Base-by-base conservation (phyloP, 805 yeast species). In the Saccharomycopsis fodiens region DNA sequence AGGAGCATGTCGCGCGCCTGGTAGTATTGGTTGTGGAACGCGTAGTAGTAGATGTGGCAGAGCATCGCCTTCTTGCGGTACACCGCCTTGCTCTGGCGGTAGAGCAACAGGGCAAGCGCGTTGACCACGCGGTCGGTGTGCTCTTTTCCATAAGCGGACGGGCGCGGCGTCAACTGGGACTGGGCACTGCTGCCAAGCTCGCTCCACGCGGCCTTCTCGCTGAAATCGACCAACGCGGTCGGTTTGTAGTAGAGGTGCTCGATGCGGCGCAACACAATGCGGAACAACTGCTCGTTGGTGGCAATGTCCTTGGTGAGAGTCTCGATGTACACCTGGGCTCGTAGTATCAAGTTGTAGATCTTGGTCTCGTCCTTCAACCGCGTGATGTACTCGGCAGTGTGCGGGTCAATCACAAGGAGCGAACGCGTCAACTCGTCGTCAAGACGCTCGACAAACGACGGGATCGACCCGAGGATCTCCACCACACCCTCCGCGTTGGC, bases 181-280 rank as follows among this genome's bases (percentile, higher is more conserved):
- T 40, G 27, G 10, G 35, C 6, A 8, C 17, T 25, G 12, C 41
- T 25, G 8, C 12, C 25, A 16, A 83, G 59, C 37, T 64, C 60
- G 32, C 66, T 66, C 96, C 95, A 88, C n/a, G 94, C 87, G 27
- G 72, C 68, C 20, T 68, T 60, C 70, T 93, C 98, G 53, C 77
- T 72, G 48, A 76, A 70, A 41, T 68, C 65, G 52, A 88, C 82
- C 54, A 93, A 78, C 52, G 75, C 76, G 47, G 75, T 73, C 31
- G 96, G 91, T 70, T 93, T 93, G 79, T 79, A 93, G 70, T 93
- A 93, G 51, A 93, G 73, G 67, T 86, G 95, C 58, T 91, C 96
- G 58, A 93, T 69, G 68, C 98, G 79, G 62, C 93, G 82, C 44
- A 81, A 71, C 39, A 87, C 71, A 40, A 87, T 73, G 63, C 97